phyloP scores from a whole-genome alignment of 2,329 filamentous ascomycete species.

The Xenosphaeropsis pyriputrescens region DNA sequence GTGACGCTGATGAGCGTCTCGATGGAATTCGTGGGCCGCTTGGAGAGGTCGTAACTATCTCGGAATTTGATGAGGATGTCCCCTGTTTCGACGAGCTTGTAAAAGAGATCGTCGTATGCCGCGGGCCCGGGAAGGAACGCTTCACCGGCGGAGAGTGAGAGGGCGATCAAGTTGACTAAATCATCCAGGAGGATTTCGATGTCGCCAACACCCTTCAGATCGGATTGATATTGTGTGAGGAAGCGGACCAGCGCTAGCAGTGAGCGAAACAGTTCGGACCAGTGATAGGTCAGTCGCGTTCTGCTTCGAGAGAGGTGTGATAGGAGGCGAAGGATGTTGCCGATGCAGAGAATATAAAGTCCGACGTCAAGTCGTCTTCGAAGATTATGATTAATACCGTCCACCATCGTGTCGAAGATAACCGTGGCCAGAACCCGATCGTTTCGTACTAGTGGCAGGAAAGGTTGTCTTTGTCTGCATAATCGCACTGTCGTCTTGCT shows the following conservation, averaged over 20 bases:
- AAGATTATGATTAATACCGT: conserved; percentile 89
- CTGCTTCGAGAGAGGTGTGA: conserved; percentile 73
- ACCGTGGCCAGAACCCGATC: conserved; percentile 62
- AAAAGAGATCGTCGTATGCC: conserved; percentile 92
- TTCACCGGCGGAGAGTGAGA: conserved; percentile 77
- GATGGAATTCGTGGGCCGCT: conserved; percentile 54
- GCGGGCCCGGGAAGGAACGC: conserved; percentile 77
- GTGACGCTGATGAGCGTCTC: conserved; percentile 72
- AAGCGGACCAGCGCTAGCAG: conserved; percentile 82
- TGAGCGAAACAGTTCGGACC: conserved; percentile 87
- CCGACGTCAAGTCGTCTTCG: conserved; percentile 71
- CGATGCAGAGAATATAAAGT: conserved; percentile 70
- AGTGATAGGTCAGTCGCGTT: conserved; percentile 77
- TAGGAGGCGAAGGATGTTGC: conserved; percentile 68
- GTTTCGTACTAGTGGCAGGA: conserved; percentile 58
- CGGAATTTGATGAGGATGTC: conserved; percentile 73
- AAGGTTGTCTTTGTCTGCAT: conserved; percentile 79
- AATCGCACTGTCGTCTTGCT: conserved; percentile 61
- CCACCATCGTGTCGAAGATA: conserved; percentile 75
- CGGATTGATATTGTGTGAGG: conserved; percentile 69
- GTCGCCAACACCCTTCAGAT: conserved; percentile 54
- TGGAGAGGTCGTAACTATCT: conserved; percentile 52
- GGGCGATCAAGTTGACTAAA: conserved; percentile 68
- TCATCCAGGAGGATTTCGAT: conserved; percentile 63
- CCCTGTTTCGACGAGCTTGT: conserved; percentile 90